Base-by-base conservation (phyloP, 306 rosid genomes). In the Malus sylvestris region DNA sequence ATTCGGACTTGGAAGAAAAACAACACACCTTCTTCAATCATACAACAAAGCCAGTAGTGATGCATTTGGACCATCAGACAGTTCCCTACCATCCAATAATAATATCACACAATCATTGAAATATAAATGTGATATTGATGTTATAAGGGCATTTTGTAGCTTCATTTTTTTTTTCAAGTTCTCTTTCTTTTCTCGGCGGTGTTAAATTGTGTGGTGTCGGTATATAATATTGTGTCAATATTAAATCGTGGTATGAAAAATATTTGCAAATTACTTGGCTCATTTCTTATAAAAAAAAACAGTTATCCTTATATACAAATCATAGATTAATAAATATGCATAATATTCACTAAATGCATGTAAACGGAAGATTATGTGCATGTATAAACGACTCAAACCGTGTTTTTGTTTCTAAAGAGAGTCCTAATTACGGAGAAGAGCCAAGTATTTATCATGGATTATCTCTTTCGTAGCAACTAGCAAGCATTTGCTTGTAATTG, bases 51-150 rank as follows among this genome's bases (percentile, higher is more conserved):
- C 12, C 18, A 72, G 42, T 80, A 38, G 40, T 52, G 60, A 73
- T 79, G 76, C 70, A 73, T 51, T 79, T 79, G 73, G 69, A 84
- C 80, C 81, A 72, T 46, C 79, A 57, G 63, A 42, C 55, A 67
- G 44, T 38, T 66, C 70, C 70, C 49, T 4, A 66, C 70, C 70
- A 66, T 35, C 27, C 70, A 61, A 14, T 61, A 66, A 63, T 63
- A 18, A 4, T 30, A 8, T 22, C 3, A 64, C 44, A 30, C 68
- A 32, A 64, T 64, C 68, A 32, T 64, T 64, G 42, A 64, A 64
- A 25, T 32, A 64, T 18, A 64, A 64, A 64, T 32, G 68, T 8
- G 45, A 32, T 18, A 16, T 32, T 18, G 68, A 32, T 64, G 35
- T 14, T 23, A 23, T 25, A 23, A 49, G 38, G 20, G 10, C 35